Percentiles rank a stretch among this genome's conserved stretches.
These are phyloP conservation scores for Zizania palustris DNA, from an alignment of 202 grass and related monocot species.

Conservation along the genomic window DNA sequence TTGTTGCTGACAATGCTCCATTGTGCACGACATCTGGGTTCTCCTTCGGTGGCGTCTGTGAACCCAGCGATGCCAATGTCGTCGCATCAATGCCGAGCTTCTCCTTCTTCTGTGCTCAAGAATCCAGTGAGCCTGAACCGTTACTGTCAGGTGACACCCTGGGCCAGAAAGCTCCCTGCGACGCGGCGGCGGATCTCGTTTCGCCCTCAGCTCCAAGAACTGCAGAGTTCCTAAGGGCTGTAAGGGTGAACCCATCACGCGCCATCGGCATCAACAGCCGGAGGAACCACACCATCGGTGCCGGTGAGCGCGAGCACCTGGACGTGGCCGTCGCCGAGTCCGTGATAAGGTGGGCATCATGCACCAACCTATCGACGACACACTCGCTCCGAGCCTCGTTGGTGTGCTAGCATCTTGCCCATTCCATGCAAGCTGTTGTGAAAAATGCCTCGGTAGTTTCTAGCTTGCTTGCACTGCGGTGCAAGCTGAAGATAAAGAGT, in stretches of 20 bases:
- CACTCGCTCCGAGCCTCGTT: constrained; percentile 81
- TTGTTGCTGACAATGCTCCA: constrained; percentile 26
- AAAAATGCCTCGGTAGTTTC: constrained; percentile 6
- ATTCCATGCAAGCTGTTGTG: background rate
- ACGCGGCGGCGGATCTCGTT: background rate
- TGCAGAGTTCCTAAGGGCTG: constrained; percentile 10
- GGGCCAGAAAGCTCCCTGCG: constrained; percentile 22
- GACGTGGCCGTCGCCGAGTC: constrained; percentile 73
- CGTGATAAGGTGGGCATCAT: constrained; percentile 90
- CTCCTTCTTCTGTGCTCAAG: constrained; percentile 58
- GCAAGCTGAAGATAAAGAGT: background rate
- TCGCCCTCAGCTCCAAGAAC: constrained; percentile 17
- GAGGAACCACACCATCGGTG: constrained; percentile 80
- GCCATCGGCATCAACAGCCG: constrained; percentile 43
- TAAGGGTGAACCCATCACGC: constrained; percentile 20
- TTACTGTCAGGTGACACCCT: background rate
- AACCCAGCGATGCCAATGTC: constrained; percentile 29
- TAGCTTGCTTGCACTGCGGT: constrained; percentile 29
- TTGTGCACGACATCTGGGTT: constrained; percentile 42
- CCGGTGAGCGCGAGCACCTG: constrained; percentile 63
- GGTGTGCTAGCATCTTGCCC: constrained; percentile 64
- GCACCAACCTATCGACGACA: constrained; percentile 69
- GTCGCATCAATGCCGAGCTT: constrained; percentile 68
- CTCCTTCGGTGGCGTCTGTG: constrained; percentile 45
- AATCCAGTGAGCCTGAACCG: constrained; percentile 25